phyloP scores from a whole-genome alignment of 176 grass and related monocot species.

The Triticum dicoccoides region DNA sequence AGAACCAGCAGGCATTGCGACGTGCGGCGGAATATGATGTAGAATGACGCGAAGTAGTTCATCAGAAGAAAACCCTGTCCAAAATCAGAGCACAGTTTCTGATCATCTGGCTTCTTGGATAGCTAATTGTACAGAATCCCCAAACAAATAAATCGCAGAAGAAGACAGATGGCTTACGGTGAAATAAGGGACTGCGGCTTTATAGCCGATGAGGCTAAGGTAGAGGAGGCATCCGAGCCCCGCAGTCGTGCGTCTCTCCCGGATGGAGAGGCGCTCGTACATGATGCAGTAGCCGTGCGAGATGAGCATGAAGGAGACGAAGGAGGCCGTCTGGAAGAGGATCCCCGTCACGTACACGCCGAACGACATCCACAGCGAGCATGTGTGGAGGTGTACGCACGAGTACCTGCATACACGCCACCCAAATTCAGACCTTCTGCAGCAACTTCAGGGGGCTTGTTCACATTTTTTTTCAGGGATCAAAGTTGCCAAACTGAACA shows the following conservation, averaged over 20 bases:
- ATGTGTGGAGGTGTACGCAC: constrained; percentile 76
- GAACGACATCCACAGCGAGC: constrained; percentile 97
- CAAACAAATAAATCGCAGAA: background rate
- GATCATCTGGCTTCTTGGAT: background rate
- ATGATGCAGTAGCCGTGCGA: constrained; percentile 92
- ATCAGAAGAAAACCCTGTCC: constrained; percentile 66
- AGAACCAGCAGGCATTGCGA: constrained; percentile 72
- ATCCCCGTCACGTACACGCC: constrained; percentile 93
- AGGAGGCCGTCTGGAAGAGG: constrained; percentile 93
- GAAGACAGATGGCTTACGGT: constrained; percentile 41
- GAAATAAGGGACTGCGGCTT: constrained; percentile 82
- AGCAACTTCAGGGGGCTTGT: background rate
- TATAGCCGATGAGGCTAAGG: constrained; percentile 89
- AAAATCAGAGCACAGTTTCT: background rate
- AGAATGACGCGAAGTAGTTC: constrained; percentile 76
- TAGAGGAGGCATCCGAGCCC: constrained; percentile 68
- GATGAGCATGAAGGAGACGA: constrained; percentile 91
- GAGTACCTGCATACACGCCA: constrained; percentile 67
- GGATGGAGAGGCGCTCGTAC: constrained; percentile 79
- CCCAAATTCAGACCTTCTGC: background rate
- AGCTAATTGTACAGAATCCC: background rate
- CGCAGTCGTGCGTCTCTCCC: constrained; percentile 72
- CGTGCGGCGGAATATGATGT: constrained; percentile 71
- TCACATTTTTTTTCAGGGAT: background rate
- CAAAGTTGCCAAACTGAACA: background rate